phyloP scores from a whole-genome alignment of 192 early-diverging fungal species.

The Kickxella alabastrina region DNA sequence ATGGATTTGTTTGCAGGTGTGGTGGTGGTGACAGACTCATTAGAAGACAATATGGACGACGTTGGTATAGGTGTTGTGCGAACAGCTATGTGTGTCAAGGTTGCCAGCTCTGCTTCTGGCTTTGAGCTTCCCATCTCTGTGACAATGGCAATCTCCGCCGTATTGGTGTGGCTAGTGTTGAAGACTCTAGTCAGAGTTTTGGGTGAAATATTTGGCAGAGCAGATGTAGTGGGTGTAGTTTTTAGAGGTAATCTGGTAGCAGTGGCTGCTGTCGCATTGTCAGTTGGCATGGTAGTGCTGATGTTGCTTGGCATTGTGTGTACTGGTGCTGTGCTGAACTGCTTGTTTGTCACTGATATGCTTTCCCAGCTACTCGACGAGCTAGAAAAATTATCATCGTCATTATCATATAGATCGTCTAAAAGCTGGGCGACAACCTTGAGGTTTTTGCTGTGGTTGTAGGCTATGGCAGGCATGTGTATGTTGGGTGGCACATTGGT shows the following conservation, averaged over 20 bases:
- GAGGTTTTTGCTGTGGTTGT: slow-evolving; percentile 11
- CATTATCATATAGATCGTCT: background rate
- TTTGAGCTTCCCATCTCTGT: slow-evolving; percentile 7
- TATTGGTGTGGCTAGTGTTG: slow-evolving; percentile 19
- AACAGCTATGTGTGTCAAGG: background rate
- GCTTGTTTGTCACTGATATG: background rate
- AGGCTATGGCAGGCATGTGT: background rate
- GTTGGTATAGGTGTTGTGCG: background rate
- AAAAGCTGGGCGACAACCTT: slow-evolving; percentile 7
- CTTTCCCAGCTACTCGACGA: slow-evolving; percentile 4
- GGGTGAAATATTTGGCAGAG: background rate
- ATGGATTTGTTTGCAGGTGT: background rate
- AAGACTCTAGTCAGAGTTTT: background rate
- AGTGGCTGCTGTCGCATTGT: background rate
- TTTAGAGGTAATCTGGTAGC: too few relatives aligned
- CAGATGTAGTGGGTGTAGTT: background rate
- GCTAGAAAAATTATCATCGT: background rate
- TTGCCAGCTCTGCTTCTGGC: background rate
- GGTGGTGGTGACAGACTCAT: background rate
- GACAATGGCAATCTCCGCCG: slow-evolving; percentile 18
- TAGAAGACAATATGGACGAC: background rate
- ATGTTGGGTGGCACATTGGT: background rate
- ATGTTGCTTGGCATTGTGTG: background rate
- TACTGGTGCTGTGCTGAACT: background rate
- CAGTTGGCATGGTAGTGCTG: background rate